These are phyloP conservation scores for Nephelium lappaceum DNA, from an alignment of 345 rosid genomes.

Conservation along the genomic window DNA sequence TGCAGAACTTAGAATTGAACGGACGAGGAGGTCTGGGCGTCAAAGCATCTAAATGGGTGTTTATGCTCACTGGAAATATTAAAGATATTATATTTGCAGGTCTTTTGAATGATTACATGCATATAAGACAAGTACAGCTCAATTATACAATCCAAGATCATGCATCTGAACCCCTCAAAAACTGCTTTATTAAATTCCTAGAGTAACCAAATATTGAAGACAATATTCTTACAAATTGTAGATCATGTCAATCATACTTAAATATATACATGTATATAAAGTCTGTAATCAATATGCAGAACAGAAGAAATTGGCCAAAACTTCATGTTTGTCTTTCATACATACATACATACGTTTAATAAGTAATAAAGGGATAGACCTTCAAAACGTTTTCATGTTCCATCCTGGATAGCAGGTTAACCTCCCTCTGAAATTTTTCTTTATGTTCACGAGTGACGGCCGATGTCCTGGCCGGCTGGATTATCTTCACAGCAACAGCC, in stretches of 20 bases:
- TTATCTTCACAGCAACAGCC: constrained; percentile 58
- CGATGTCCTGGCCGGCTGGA: constrained; percentile 42
- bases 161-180: not conserved
- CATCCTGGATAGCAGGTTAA: constrained; percentile 45
- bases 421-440: constrained; percentile 57
- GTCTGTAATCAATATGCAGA: not conserved
- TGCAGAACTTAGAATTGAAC: too few relatives aligned
- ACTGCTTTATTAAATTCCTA: not conserved
- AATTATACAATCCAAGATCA: not conserved
- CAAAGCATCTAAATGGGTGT: too few relatives aligned
- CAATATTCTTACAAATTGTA: not conserved
- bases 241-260: not conserved
- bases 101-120: not conserved
- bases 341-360: not conserved
- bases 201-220: not conserved
- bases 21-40: too few relatives aligned
- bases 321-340: not conserved
- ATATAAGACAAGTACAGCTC: not conserved
- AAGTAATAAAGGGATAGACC: constrained; percentile 33
- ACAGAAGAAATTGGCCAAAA: not conserved
- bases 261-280: not conserved
- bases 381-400: constrained; percentile 54
- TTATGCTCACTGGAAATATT: not conserved
- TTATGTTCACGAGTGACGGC: constrained; percentile 36
- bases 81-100: not conserved